These are phyloP conservation scores for Adansonia digitata DNA, from an alignment of 345 rosid genomes.

Conservation along the genomic window DNA sequence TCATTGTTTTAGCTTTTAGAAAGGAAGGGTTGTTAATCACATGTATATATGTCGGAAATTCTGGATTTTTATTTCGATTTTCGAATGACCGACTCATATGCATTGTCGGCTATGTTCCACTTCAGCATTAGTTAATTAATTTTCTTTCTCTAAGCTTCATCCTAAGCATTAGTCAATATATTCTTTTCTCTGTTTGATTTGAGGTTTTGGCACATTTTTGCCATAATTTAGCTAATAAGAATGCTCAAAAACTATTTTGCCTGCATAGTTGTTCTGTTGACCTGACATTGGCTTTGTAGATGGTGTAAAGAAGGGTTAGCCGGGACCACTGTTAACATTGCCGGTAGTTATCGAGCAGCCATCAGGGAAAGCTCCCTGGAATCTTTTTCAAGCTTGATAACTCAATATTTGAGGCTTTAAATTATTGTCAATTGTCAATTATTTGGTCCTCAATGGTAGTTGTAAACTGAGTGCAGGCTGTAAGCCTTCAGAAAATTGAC, in stretches of 20 bases:
- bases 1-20: conserved; percentile 5
- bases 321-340: no score
- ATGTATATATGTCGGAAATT: conserved; percentile 1
- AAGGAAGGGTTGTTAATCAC: neutral
- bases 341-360: neutral
- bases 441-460: neutral
- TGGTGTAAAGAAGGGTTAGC: neutral
- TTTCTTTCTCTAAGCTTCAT: neutral
- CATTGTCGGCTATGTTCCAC: neutral
- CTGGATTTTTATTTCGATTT: neutral
- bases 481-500: conserved; percentile 15
- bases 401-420: neutral
- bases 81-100: neutral
- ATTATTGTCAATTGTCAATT: neutral
- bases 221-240: neutral
- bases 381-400: conserved; percentile 1
- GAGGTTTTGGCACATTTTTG: neutral
- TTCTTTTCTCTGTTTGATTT: neutral
- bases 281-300: neutral
- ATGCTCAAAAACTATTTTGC: neutral
- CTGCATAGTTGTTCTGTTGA: neutral
- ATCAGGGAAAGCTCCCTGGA: neutral
- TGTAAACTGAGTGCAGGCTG: neutral
- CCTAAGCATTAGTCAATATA: neutral
- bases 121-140: neutral